phyloP scores from a whole-genome alignment of 1,139 yeast species.

The Kodamaea ohmeri region DNA sequence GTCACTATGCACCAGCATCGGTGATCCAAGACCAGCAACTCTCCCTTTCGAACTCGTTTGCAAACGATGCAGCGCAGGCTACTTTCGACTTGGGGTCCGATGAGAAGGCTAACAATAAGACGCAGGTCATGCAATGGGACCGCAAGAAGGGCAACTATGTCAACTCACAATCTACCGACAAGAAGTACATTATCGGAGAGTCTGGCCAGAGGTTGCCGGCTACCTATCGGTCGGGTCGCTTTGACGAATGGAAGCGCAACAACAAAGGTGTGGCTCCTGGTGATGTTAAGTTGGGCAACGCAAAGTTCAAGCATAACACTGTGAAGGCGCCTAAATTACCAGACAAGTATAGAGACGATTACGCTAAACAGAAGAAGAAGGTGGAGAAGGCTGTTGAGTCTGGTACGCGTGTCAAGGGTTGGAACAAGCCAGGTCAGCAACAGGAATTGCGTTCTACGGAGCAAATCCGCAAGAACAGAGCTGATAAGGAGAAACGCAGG shows the following conservation, averaged over 20 bases:
- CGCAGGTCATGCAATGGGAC: slow-evolving; percentile 88
- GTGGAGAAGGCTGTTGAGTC: slow-evolving; percentile 76
- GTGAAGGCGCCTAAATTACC: slow-evolving; percentile 83
- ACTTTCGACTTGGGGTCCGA: slow-evolving; percentile 83
- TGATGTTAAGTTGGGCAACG: slow-evolving; percentile 26
- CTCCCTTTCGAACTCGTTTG: slow-evolving; percentile 60
- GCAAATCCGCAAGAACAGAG: slow-evolving; percentile 77
- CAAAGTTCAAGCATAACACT: slow-evolving; percentile 70
- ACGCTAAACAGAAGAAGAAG: slow-evolving; percentile 76
- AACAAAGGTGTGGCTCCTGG: slow-evolving; percentile 36
- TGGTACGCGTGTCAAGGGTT: slow-evolving; percentile 76
- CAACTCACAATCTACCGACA: slow-evolving; percentile 75
- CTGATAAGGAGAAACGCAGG: slow-evolving; percentile 62
- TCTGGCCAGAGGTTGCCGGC: slow-evolving; percentile 95
- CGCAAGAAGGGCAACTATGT: slow-evolving; percentile 89
- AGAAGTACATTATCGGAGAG: slow-evolving; percentile 90
- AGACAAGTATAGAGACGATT: slow-evolving; percentile 87
- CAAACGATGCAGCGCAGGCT: slow-evolving; percentile 79
- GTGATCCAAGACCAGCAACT: slow-evolving; percentile 84
- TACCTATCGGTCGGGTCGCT: slow-evolving; percentile 84
- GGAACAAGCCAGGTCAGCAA: slow-evolving; percentile 45
- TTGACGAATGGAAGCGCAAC: slow-evolving; percentile 85
- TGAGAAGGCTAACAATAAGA: slow-evolving; percentile 63
- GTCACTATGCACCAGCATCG: slow-evolving; percentile 85
- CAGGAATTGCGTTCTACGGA: slow-evolving; percentile 69